phyloP scores from a whole-genome alignment of 2,329 filamentous ascomycete species.

The Apiospora koreana region DNA sequence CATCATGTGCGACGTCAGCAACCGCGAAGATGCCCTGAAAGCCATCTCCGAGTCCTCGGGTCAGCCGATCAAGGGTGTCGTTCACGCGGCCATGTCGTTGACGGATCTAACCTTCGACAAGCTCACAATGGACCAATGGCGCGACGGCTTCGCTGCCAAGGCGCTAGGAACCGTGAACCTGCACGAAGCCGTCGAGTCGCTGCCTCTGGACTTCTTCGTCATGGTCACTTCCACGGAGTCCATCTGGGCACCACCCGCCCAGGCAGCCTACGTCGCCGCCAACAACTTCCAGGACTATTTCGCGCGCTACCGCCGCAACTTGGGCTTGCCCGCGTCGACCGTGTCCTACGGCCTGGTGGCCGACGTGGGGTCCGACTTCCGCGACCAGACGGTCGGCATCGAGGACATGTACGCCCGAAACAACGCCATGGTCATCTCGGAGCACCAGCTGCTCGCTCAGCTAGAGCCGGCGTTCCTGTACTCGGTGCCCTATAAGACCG shows the following conservation, averaged over 20 bases:
- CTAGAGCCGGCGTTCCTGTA: slow-evolving; percentile 27
- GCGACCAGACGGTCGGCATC: not conserved
- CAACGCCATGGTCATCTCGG: slow-evolving; percentile 20
- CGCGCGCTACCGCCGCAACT: slow-evolving; percentile 24
- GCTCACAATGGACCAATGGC: not conserved
- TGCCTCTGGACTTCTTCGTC: slow-evolving; percentile 30
- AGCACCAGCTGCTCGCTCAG: slow-evolving; percentile 23
- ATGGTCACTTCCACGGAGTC: slow-evolving; percentile 22
- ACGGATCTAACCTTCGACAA: not conserved
- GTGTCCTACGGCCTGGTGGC: slow-evolving; percentile 24
- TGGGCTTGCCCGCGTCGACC: slow-evolving; percentile 26
- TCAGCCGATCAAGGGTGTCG: not conserved
- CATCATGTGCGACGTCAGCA: slow-evolving; percentile 31
- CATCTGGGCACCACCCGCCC: slow-evolving; percentile 18
- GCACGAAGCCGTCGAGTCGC: not conserved
- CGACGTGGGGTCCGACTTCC: slow-evolving; percentile 18
- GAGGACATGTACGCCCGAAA: slow-evolving; percentile 20
- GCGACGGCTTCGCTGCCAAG: not conserved
- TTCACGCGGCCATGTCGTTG: slow-evolving; percentile 12
- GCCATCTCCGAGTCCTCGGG: slow-evolving; percentile 20
- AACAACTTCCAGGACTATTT: slow-evolving; percentile 32
- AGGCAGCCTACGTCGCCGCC: slow-evolving; percentile 27
- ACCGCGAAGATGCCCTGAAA: slow-evolving; percentile 29
- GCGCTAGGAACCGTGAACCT: not conserved
- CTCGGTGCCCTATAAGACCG: slow-evolving; percentile 1